phyloP scores from a whole-genome alignment of 305 asterid species.

The Fraxinus dipetala region DNA sequence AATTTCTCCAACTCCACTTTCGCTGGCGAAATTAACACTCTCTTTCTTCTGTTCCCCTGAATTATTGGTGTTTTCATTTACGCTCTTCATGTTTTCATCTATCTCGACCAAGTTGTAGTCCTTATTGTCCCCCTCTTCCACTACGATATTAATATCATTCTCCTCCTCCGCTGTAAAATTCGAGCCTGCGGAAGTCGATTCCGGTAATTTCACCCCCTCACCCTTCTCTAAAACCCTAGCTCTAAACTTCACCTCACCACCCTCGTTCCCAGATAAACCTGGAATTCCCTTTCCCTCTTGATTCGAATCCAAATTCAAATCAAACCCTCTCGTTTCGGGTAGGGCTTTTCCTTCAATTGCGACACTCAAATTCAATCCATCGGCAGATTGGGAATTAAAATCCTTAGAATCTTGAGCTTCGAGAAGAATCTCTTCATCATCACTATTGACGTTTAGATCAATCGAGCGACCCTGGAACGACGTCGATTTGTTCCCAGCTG shows the following conservation, averaged over 20 bases:
- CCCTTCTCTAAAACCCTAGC: constrained; percentile 60
- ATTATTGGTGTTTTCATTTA: constrained; percentile 16
- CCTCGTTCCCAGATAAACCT: constrained; percentile 30
- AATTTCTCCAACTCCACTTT: constrained; percentile 23
- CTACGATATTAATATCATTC: constrained; percentile 50
- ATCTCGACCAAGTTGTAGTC: constrained; percentile 49
- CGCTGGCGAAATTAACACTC: constrained; percentile 17
- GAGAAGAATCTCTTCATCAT: constrained; percentile 40
- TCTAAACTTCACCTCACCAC: constrained; percentile 27
- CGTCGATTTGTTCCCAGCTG: constrained; percentile 20
- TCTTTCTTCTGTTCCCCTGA: constrained; percentile 23
- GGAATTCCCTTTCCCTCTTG: constrained; percentile 26
- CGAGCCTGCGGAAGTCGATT: constrained; percentile 32
- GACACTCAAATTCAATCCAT: constrained; percentile 25
- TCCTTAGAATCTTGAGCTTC: constrained; percentile 46
- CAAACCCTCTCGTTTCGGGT: constrained; percentile 35
- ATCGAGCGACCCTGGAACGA: constrained; percentile 41
- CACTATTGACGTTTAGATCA: constrained; percentile 55
- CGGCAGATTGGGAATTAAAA: constrained; percentile 26
- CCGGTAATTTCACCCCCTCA: constrained; percentile 33
- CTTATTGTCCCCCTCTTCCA: constrained; percentile 64
- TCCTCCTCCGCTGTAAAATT: constrained; percentile 54
- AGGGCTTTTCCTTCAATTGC: constrained; percentile 40
- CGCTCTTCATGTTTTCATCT: constrained; percentile 26
- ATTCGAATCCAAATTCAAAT: constrained; percentile 42